These are phyloP conservation scores for Aechmea fasciata DNA, from an alignment of 176 grass and related monocot species.

Conservation along the genomic window DNA sequence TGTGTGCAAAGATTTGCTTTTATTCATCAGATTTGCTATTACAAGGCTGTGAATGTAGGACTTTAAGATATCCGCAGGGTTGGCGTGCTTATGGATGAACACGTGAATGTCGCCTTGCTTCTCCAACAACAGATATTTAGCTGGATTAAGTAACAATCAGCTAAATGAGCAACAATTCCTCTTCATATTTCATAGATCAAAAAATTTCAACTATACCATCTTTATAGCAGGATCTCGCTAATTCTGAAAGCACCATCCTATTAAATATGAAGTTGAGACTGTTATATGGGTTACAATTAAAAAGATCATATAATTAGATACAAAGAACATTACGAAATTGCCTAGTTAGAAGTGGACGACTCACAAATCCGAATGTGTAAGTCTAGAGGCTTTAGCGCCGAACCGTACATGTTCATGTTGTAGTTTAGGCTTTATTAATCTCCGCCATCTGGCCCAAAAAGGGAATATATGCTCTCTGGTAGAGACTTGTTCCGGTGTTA, in stretches of 20 bases:
- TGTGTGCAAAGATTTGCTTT: conserved; percentile 33
- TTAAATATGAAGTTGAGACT: conserved; percentile 14
- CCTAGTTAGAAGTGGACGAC: conserved; percentile 18
- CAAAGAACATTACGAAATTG: background rate
- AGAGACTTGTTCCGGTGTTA: conserved; percentile 55
- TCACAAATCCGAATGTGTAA: conserved; percentile 65
- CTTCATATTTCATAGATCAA: conserved; percentile 2
- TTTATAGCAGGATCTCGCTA: conserved; percentile 39
- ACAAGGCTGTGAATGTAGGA: conserved; percentile 70
- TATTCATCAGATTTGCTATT: conserved; percentile 20
- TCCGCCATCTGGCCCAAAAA: conserved; percentile 55
- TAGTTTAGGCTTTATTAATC: conserved; percentile 39
- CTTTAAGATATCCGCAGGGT: conserved; percentile 56
- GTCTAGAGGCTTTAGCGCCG: conserved; percentile 67
- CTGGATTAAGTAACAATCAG: conserved; percentile 25
- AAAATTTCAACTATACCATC: conserved; percentile 26
- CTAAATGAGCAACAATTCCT: conserved; percentile 8
- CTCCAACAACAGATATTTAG: conserved; percentile 68
- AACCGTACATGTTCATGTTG: conserved; percentile 50
- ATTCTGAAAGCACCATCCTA: conserved; percentile 63
- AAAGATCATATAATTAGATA: background rate
- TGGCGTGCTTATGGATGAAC: conserved; percentile 78
- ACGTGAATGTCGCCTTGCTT: conserved; percentile 39
- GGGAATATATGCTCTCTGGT: conserved; percentile 78
- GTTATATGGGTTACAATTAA: background rate